A percentile compares a stretch with the other conserved stretches of the same genome.
Evolutionary conservation across 257 asterid species (phyloP).

Genomic region (Rauvolfia tetraphylla): DNA sequence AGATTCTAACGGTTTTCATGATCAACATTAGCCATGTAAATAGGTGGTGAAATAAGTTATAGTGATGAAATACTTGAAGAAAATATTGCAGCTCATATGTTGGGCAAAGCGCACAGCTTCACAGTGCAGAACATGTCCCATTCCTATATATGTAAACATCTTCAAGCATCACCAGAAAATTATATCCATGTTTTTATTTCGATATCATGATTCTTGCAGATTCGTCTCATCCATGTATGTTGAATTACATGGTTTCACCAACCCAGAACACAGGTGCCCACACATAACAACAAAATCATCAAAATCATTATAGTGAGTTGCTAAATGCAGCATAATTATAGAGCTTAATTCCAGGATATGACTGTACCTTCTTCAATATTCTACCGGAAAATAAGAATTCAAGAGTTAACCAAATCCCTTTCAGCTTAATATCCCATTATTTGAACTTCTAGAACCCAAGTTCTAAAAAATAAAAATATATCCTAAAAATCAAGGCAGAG

Average conservation of each 20-base stretch:
- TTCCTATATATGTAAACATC: background rate
- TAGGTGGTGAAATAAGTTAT: background rate
- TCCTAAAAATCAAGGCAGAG: background rate
- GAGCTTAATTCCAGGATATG: background rate
- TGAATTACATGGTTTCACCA: background rate
- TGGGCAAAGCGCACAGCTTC: background rate
- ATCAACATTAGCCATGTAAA: background rate
- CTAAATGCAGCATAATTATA: background rate
- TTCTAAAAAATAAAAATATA: too few relatives aligned
- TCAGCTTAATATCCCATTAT: too few relatives aligned
- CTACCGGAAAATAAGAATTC: background rate
- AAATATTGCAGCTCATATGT: background rate
- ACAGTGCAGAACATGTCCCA: background rate
- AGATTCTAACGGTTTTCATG: background rate
- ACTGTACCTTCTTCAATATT: background rate
- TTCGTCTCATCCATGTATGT: background rate
- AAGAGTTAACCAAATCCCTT: too few relatives aligned
- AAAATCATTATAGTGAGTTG: too few relatives aligned
- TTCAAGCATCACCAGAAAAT: background rate
- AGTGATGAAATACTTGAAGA: background rate
- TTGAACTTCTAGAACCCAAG: background rate
- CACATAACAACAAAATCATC: background rate
- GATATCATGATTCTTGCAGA: constrained; percentile 1
- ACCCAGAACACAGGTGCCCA: background rate
- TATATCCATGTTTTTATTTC: background rate